These are phyloP conservation scores for Populus hybrid DNA, from an alignment of 441 rosid genomes.

Conservation along the genomic window DNA sequence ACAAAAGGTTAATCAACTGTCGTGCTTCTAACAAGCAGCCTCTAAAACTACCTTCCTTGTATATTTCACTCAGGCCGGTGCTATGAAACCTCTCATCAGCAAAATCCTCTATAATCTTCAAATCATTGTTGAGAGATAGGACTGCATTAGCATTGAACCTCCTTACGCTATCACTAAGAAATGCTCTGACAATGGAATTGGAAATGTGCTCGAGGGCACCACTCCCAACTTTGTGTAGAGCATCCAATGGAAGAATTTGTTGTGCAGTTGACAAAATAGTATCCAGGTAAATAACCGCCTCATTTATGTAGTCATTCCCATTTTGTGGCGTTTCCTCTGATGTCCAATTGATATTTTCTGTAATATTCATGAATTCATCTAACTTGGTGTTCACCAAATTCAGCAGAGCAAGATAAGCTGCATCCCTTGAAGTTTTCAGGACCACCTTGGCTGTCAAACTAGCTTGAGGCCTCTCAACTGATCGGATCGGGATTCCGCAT, in stretches of 20 bases:
- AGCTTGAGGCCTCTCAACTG: slow-evolving; percentile 69
- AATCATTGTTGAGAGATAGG: slow-evolving; percentile 54
- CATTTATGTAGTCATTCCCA: slow-evolving; percentile 61
- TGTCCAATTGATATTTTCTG: slow-evolving; percentile 75
- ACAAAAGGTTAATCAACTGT: slow-evolving; percentile 75
- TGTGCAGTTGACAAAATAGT: slow-evolving; percentile 78
- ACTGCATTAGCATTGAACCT: slow-evolving; percentile 89
- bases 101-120: slow-evolving; percentile 69
- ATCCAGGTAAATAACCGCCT: slow-evolving; percentile 71
- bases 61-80: slow-evolving; percentile 67
- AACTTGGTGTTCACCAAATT: slow-evolving; percentile 62
- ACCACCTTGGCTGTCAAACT: slow-evolving; percentile 76
- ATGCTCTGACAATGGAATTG: slow-evolving; percentile 57
- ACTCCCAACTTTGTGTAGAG: slow-evolving; percentile 73
- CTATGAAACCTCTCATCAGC: slow-evolving; percentile 78
- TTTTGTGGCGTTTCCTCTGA: slow-evolving; percentile 64
- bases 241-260: slow-evolving; percentile 77
- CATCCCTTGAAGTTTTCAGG: slow-evolving; percentile 83
- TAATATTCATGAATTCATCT: slow-evolving; percentile 73
- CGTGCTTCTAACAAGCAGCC: slow-evolving; percentile 75
- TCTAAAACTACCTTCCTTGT: slow-evolving; percentile 71
- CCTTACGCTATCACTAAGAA: slow-evolving; percentile 76
- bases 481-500: slow-evolving; percentile 80
- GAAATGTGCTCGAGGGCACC: slow-evolving; percentile 86
- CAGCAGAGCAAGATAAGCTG: slow-evolving; percentile 67